A percentile compares a stretch with the other conserved stretches of the same genome.
Evolutionary conservation across 2,329 filamentous ascomycete species (phyloP).

Genomic region (Alternaria triticimaculans): DNA sequence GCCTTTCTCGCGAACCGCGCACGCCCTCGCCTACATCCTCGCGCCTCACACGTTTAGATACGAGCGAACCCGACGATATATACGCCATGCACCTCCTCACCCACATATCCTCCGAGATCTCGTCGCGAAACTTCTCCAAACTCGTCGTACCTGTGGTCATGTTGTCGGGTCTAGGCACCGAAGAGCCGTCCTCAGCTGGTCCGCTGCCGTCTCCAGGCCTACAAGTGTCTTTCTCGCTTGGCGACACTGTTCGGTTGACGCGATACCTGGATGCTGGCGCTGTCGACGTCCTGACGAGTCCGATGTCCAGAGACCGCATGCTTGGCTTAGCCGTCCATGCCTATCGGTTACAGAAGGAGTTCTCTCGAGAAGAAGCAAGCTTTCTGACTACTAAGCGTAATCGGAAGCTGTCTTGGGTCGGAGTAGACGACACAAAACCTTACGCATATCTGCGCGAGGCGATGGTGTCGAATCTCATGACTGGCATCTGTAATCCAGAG

Average conservation of each 20-base stretch:
- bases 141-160: slow-evolving; percentile 52
- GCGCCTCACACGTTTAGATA: slow-evolving; percentile 39
- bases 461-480: slow-evolving; percentile 92
- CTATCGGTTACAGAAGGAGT: slow-evolving; percentile 80
- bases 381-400: slow-evolving; percentile 75
- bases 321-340: slow-evolving; percentile 81
- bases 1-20: slow-evolving; percentile 51
- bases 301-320: slow-evolving; percentile 75
- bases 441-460: slow-evolving; percentile 90
- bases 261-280: slow-evolving; percentile 86
- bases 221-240: slow-evolving; percentile 47
- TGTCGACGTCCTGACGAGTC: slow-evolving; percentile 82
- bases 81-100: slow-evolving; percentile 53
- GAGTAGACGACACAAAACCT: slow-evolving; percentile 81
- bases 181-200: slow-evolving; percentile 32
- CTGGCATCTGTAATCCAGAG: slow-evolving; percentile 79
- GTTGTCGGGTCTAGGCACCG: slow-evolving; percentile 47
- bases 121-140: slow-evolving; percentile 48
- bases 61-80: slow-evolving; percentile 49
- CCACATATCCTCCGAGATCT: slow-evolving; percentile 52
- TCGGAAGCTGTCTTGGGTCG: slow-evolving; percentile 90
- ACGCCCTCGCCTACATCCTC: slow-evolving; percentile 49
- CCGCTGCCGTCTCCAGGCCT: slow-evolving; percentile 42
- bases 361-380: slow-evolving; percentile 73
- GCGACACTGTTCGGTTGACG: slow-evolving; percentile 64